Evolutionary conservation across 2,329 filamentous ascomycete genomes (phyloP).

Genomic region (Plenodomus lindquistii): DNA sequence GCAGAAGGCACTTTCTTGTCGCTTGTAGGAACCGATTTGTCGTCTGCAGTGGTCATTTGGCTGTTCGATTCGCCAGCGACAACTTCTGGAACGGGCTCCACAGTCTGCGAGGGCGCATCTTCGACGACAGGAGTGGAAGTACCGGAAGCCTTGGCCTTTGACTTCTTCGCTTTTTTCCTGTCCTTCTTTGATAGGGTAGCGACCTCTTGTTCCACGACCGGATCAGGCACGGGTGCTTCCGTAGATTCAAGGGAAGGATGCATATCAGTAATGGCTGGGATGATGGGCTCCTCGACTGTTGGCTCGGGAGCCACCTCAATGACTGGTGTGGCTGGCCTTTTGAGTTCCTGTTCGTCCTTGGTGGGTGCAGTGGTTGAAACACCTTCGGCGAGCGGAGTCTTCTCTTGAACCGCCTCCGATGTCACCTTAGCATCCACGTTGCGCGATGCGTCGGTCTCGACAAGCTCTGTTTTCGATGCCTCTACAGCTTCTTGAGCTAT

Average conservation of each 20-base stretch:
- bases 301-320: slow-evolving; percentile 12
- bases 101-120: neutral
- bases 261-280: neutral
- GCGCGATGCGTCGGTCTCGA: neutral
- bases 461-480: neutral
- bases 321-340: slow-evolving; percentile 17
- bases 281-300: neutral
- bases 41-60: neutral
- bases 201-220: neutral
- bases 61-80: neutral
- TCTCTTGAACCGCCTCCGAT: too few relatives aligned
- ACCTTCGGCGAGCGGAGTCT: too few relatives aligned
- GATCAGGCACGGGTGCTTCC: neutral
- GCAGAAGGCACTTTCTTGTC: neutral
- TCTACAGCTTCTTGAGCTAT: neutral
- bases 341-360: slow-evolving; percentile 7
- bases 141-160: slow-evolving; percentile 23
- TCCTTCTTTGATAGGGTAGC: slow-evolving; percentile 20
- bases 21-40: neutral
- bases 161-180: slow-evolving; percentile 38
- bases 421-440: neutral
- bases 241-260: neutral
- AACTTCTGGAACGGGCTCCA: slow-evolving; percentile 2
- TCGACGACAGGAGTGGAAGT: slow-evolving; percentile 15
- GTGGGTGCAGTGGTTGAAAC: neutral